Evolutionary conservation across 2,329 filamentous ascomycete genomes (phyloP), one percentile per base, ranked within the genome.

Genomic region (Zymoseptoria brevis): DNA sequence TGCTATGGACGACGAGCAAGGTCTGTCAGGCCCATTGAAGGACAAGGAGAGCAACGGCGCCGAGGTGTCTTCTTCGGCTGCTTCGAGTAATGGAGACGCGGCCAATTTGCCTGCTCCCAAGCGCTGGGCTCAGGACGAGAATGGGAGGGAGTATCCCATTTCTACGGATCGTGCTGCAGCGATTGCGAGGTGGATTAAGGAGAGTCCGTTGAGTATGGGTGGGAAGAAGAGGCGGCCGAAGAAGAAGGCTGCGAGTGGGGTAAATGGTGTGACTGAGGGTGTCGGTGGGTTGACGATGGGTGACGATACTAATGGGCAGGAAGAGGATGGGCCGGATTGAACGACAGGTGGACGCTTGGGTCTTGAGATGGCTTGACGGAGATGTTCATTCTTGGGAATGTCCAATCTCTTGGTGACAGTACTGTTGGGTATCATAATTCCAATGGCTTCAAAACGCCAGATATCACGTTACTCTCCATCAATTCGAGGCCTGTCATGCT

Each of bases 101-200:
- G 24, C 59, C 13, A 59, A 56, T 21, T 19, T 51, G 11, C 68
- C 68, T n/a, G 61, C 67, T 57, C 75, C 76, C 9, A 85, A 84
- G 66, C 75, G 83, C 8, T 87, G 84, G 84, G 80, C 82, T 4
- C 79, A 83, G 58, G 85, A 86, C 54, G 83, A 87, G 56, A 83
- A 87, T 60, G 82, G 81, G 0, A 84, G 83, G 67, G 87, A 90
- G 64, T 88, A 88, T 70, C 83, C 84, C 2, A 84, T 89, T 63
- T 79, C 81, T 19, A 89, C 87, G 1, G 86, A 88, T 63, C 80
- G 89, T 21, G 88, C 88, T 0, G 80, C 84, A 53, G 81, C 83
- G 19, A 83, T 93, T 59, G 82, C 85, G 0, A 75, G 82, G 50
- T 94, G 89, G 89, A 81, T 93, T 16, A 67, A 74, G 26, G 78